Evolutionary conservation across 495 filamentous ascomycete genomes (phyloP), one percentile per base, ranked within the genome.

Genomic region (Bathelium albidoporum): DNA sequence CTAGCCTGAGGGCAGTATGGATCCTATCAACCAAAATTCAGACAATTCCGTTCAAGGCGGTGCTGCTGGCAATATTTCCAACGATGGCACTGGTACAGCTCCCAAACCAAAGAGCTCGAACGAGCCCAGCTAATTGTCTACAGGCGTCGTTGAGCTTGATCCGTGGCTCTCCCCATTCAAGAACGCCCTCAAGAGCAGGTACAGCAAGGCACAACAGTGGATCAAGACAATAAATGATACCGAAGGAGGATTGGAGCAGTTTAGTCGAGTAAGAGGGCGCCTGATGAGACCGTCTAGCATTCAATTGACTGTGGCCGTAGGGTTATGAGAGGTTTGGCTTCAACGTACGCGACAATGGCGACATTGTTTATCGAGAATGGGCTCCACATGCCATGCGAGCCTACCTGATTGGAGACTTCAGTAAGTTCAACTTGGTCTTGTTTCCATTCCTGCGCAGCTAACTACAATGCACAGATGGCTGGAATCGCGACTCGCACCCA

Each of bases 361-460:
- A 92, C 73, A 90, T 98, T 68, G 80, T 77, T 52, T 98, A 98
- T 76, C 84, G 89, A 67, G 94, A 98, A 83, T 98, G 94, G 94
- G 94, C 94, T 1, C 93, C 94, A 58, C 93, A 89, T 78, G 92
- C 90, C 59, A 74, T 84, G 24, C 75, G 87, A 68, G 94, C 94
- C 22, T 86, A 87, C 64, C 81, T 98, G n/a, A 87, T 97, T 65
- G 94, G 94, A 61, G 94, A 97, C 64, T 98, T 97, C 79, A 98
- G 91, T 96, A 81, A 59, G 82, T 74, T 61, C 9, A 22, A 10
- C 0, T 16, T 61, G 66, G 36, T 29, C 34, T 49, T n/a, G 28
- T 34, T 28, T 22, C 36, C n/a, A 24, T 31, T 53, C 20, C 24
- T 9, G 26, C 44, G 11, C 41, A 2, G 34, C 34, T 66, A 72